A percentile compares a stretch with the other conserved stretches of the same genome.
These are phyloP conservation scores for Pelagomonas calceolata DNA, from an alignment of 108 stramenopile genomes.

Conservation along the genomic window DNA sequence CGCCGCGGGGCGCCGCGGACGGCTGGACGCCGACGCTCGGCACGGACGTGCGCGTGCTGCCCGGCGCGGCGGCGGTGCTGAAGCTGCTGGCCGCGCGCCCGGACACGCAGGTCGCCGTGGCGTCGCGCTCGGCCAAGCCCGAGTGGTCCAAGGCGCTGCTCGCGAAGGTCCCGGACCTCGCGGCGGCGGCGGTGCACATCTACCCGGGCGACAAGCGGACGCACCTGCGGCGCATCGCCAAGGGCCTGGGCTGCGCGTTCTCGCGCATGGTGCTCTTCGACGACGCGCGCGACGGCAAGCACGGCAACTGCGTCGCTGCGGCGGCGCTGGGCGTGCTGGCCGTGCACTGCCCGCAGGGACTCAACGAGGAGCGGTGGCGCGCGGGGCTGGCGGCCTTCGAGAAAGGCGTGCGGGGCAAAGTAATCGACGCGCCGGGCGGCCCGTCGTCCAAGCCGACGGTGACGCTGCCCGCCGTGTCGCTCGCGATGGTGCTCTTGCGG, in stretches of 20 bases:
- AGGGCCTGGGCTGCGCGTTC: not conserved
- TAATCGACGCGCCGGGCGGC: not conserved
- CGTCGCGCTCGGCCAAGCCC: not conserved
- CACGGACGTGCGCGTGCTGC: constrained; percentile 51
- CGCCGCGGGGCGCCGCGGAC: constrained; percentile 33
- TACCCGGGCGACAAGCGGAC: not conserved
- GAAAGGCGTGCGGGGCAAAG: not conserved
- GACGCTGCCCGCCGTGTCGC: not conserved
- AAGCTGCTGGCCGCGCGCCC: constrained; percentile 19
- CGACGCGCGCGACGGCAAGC: not conserved
- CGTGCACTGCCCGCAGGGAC: not conserved
- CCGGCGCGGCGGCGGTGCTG: constrained; percentile 38
- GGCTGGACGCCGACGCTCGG: constrained; percentile 33
- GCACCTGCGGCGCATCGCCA: not conserved
- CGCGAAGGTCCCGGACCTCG: not conserved
- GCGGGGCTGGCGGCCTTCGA: not conserved
- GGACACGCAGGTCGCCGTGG: not conserved
- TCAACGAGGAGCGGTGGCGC: not conserved
- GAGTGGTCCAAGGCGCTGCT: not conserved
- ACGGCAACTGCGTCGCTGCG: not conserved
- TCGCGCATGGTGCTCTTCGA: not conserved
- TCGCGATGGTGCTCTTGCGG: too few species aligned
- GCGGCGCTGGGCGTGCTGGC: not conserved
- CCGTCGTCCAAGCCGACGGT: not conserved
- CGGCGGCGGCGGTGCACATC: not conserved